Evolutionary conservation across 345 rosid species (phyloP).

Genomic region (Eutrema heterophyllum): DNA sequence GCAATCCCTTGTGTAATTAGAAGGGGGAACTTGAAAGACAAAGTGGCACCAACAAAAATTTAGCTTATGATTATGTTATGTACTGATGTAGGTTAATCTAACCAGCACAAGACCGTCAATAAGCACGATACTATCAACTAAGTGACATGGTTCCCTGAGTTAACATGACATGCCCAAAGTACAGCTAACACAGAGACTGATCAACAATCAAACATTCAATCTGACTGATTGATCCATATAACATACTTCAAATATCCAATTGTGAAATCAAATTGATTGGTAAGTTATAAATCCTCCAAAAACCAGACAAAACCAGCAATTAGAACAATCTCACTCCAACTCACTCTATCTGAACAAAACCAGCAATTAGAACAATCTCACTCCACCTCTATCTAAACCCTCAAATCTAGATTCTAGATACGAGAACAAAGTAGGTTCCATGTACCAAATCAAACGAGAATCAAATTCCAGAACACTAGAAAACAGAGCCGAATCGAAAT

Average conservation of each 20-base stretch:
- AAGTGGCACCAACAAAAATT: constrained; percentile 21
- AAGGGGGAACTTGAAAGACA: constrained; percentile 30
- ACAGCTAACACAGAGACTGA: background rate
- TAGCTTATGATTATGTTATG: constrained; percentile 56
- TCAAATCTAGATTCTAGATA: background rate
- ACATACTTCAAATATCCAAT: background rate
- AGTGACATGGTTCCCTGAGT: background rate
- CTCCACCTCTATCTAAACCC: background rate
- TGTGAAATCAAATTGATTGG: too few species aligned
- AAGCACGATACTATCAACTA: constrained; percentile 21
- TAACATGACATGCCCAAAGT: too few species aligned
- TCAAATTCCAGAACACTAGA: background rate
- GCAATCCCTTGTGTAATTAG: constrained; percentile 9
- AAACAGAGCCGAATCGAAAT: background rate
- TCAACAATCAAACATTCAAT: background rate
- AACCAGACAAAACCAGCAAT: too few species aligned
- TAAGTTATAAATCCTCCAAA: too few species aligned
- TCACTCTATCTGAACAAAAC: background rate
- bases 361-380: background rate
- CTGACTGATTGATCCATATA: background rate
- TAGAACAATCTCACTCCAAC: background rate
- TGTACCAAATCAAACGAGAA: background rate
- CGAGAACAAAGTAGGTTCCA: background rate
- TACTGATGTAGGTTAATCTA: constrained; percentile 25
- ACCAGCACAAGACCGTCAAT: constrained; percentile 53